phyloP scores from a whole-genome alignment of 2,329 filamentous ascomycete species.

The Grosmannia serpens region DNA sequence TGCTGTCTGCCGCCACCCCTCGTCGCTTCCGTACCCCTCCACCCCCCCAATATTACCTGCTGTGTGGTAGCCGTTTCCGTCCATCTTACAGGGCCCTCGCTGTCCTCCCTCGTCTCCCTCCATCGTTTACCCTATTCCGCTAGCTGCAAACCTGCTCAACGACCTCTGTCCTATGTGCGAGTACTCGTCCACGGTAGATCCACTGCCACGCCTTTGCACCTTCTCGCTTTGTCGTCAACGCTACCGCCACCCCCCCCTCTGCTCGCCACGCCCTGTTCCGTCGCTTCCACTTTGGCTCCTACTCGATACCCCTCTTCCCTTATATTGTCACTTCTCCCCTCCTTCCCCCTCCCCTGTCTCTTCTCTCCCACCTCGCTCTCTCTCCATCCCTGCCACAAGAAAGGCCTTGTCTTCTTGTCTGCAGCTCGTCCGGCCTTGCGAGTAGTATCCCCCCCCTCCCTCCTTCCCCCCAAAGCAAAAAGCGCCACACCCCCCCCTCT shows the following conservation, averaged over 20 bases:
- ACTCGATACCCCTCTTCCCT: background rate
- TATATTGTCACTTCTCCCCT: background rate
- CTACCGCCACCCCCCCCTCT: background rate
- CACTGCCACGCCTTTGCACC: conserved; percentile 6
- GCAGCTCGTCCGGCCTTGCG: background rate
- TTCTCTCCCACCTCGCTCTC: background rate
- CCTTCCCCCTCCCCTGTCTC: background rate
- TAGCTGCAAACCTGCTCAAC: background rate
- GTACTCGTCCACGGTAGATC: conserved; percentile 4
- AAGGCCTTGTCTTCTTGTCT: background rate
- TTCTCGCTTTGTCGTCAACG: no score
- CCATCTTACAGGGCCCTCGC: no score
- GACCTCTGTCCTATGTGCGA: background rate
- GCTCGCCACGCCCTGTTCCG: background rate
- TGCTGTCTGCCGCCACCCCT: background rate
- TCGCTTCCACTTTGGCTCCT: background rate
- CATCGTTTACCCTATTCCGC: background rate
- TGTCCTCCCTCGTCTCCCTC: background rate
- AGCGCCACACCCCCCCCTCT: background rate
- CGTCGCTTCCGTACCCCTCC: background rate
- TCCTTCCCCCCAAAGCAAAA: background rate
- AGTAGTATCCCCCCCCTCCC: no score
- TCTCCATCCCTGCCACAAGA: background rate
- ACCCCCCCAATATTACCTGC: background rate
- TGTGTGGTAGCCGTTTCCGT: no score